Evolutionary conservation across 345 rosid species (phyloP).

Genomic region (Reutealis trisperma): DNA sequence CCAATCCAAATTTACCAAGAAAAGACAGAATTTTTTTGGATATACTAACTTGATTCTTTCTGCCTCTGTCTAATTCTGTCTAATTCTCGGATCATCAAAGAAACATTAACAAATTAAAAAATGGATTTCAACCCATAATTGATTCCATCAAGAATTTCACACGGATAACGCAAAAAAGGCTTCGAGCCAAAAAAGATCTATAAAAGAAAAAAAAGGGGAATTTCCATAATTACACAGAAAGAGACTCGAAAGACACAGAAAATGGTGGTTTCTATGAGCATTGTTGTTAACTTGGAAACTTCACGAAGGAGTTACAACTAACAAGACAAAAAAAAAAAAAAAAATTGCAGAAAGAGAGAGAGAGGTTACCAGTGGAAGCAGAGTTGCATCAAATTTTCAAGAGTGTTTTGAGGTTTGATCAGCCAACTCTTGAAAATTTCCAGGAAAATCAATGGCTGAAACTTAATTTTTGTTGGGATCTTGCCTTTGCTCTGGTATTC

Average conservation of each 20-base stretch:
- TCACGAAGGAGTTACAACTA: not conserved
- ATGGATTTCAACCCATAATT: not conserved
- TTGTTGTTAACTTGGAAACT: not conserved
- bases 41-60: too few species aligned
- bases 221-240: not conserved
- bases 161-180: not conserved
- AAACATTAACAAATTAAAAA: not conserved
- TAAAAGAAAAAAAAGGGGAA: not conserved
- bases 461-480: not conserved
- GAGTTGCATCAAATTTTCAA: not conserved
- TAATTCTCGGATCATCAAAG: not conserved
- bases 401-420: not conserved
- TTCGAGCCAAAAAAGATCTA: not conserved
- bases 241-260: too few species aligned
- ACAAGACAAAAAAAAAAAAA: not conserved
- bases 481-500: not conserved
- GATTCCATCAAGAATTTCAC: slow-evolving; percentile 2
- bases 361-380: not conserved
- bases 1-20: slow-evolving; percentile 9
- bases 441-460: not conserved
- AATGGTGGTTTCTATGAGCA: not conserved
- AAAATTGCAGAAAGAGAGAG: not conserved
- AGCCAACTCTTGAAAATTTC: not conserved
- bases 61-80: not conserved
- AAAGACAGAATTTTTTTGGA: not conserved